These are phyloP conservation scores for Sodiomyces alkalinus DNA, from an alignment of 2,329 filamentous ascomycete species.

Conservation along the genomic window DNA sequence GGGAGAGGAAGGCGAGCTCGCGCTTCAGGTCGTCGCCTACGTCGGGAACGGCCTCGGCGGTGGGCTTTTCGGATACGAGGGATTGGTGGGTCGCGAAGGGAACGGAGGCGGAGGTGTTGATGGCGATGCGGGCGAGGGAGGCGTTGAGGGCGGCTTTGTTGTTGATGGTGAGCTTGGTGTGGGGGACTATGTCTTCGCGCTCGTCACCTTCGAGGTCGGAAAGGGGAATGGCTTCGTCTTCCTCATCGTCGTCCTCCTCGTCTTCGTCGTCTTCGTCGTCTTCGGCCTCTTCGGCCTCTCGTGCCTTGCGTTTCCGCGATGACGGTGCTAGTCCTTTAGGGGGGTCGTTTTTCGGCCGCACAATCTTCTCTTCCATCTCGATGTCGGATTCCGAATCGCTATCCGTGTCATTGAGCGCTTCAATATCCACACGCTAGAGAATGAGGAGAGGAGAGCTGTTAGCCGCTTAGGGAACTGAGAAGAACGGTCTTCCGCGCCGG, in stretches of 20 bases:
- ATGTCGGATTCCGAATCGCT: constrained; percentile 52
- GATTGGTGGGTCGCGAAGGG: constrained; percentile 76
- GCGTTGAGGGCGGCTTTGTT: constrained; percentile 77
- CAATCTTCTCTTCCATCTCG: constrained; percentile 60
- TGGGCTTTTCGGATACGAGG: constrained; percentile 51
- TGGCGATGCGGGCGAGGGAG: constrained; percentile 62
- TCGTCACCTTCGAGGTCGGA: constrained; percentile 80
- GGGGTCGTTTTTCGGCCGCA: constrained; percentile 22
- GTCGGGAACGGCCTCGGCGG: constrained; percentile 55
- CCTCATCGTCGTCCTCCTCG: constrained; percentile 52
- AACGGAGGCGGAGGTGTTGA: constrained; percentile 50
- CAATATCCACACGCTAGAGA: constrained; percentile 29
- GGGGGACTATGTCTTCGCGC: constrained; percentile 72
- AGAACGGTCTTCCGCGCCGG: constrained; percentile 16
- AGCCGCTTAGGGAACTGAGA: constrained; percentile 3
- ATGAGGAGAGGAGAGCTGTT: constrained; percentile 3
- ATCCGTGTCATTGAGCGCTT: constrained; percentile 45
- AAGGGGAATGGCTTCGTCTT: constrained; percentile 77
- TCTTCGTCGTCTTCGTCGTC: constrained; percentile 34
- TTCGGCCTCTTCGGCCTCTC: constrained; percentile 25
- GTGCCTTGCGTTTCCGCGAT: constrained; percentile 29
- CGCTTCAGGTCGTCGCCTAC: constrained; percentile 84
- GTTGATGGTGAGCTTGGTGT: constrained; percentile 93
- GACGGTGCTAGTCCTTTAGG: no score
- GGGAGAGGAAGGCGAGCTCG: constrained; percentile 85